Base-by-base conservation (phyloP, 768 basidiomycete species). In the Lactarius akahatsu region DNA sequence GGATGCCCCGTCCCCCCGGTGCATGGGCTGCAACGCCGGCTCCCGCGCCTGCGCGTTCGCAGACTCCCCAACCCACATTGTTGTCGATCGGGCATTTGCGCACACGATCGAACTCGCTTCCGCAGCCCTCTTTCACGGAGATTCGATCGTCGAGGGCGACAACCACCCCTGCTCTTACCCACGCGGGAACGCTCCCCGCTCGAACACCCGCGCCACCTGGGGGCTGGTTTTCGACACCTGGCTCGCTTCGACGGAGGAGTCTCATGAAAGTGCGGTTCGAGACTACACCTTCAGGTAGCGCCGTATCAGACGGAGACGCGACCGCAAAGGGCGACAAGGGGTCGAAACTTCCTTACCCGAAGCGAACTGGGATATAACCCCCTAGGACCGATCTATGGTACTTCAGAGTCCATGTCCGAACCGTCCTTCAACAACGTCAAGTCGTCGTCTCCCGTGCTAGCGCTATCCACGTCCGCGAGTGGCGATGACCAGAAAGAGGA, bases 221-320 rank as follows among this genome's bases (percentile, higher is more conserved):
- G 13, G 78, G 74, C 58, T 81, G 80, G 80, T 57, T 82, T 56
- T 75, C 77, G 2, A 89, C 90, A 16, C 87, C 89, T 3, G 80
- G 79, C 38, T 70, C 72, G 10, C 64, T 72, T 57, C 67, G 73
- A 67, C 76, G 81, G 70, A 90, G 85, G 73, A 86, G 84, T 66
- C 77, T 86, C 13, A 74, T 87, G 68, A 89, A 89, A 73, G 91
- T 93, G 62, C 86, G 91, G 50, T 92, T 92, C 70, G 85, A 92
- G 68, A 78, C 81, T 70, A 45, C 71, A 15, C 11, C 72, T 61
- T 78, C 70, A 70, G 76, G 73, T 74, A 74, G 70, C 26, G 69
- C 75, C 0, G 65, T 64, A 1, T 75, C 74, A 8, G 74, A 75
- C 28, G 66, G 57, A 54, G 68, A 69, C 11, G 18, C 66, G 57